Evolutionary conservation across 164 flowering plant genomes (phyloP), one percentile per base, ranked within the genome.

Genomic region (Houttuynia cordata): DNA sequence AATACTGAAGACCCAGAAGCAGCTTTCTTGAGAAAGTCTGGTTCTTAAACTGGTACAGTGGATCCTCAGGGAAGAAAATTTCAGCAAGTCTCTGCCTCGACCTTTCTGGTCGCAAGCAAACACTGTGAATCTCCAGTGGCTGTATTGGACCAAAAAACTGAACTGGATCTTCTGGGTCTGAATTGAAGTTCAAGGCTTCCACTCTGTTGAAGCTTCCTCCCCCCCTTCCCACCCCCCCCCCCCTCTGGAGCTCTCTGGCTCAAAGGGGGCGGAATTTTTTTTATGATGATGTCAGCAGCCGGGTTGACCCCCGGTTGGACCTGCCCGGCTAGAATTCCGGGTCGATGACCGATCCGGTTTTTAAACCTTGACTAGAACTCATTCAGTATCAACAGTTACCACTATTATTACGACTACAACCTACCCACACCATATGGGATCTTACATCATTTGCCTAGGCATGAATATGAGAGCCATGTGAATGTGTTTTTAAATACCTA

Each of bases 11-110:
- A 25, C 78, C 82, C 61, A 90, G 65, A 50, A 86, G 24, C 22
- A 81, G 56, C 67, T 78, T 90, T 24, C 39, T 70, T 9, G 64
- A 53, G 50, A 54, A 60, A 0, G 79, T 65, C 59, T 85, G 91
- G 77, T 86, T 77, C 67, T 82, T 84, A 74, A 89, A 87, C 59
- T 71, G 69, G 68, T 81, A 74, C 12, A 92, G 71, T 9, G 97
- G 97, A 45, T 89, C 88, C 62, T 93, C 98, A 0, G 97, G 92
- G 85, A 93, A 87, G 73, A 93, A 93, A 20, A 86, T 78, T 65
- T 93, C 97, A 7, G 80, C 66, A 7, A 86, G 66, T 50, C 83
- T 67, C 52, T 75, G 83, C 67, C 68, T 74, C n/a, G 76, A 76
- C 42, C 57, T 75, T 22, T 64, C 56, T 13, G 93, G 93, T 39